These are phyloP conservation scores for Neonectria sp. DNA, from an alignment of 2,329 filamentous ascomycete genomes.

Conservation along the genomic window DNA sequence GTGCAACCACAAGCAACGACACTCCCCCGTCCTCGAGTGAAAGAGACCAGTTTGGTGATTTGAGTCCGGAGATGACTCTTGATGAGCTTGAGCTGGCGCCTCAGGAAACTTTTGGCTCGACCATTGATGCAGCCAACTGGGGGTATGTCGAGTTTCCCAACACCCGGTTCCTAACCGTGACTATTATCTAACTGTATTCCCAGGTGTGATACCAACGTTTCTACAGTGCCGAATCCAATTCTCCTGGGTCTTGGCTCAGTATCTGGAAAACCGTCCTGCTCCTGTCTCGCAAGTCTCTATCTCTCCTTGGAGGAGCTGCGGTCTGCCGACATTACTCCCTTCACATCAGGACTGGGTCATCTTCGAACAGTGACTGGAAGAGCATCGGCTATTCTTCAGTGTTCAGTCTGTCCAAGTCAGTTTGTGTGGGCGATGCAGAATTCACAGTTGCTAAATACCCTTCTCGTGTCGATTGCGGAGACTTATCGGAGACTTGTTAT, in stretches of 20 bases:
- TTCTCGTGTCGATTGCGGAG: conserved; percentile 44
- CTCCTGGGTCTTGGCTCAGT: conserved; percentile 25
- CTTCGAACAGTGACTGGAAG: conserved; percentile 37
- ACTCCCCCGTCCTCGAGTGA: conserved; percentile 28
- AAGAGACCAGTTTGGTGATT: conserved; percentile 25
- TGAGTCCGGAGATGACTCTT: conserved; percentile 26
- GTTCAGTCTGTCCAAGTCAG: conserved; percentile 40
- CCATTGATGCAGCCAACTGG: conserved; percentile 26
- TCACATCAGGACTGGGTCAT: conserved; percentile 34
- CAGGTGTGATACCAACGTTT: conserved; percentile 39
- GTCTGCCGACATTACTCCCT: conserved; percentile 36
- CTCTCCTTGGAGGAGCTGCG: conserved; percentile 45
- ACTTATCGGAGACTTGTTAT: conserved; percentile 42
- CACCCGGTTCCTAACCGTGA: background rate
- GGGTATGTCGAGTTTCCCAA: conserved; percentile 23
- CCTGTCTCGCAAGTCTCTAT: conserved; percentile 45
- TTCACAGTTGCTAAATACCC: conserved; percentile 43
- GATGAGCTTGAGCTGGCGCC: conserved; percentile 33
- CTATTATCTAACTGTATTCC: conserved; percentile 24
- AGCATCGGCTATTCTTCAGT: conserved; percentile 37
- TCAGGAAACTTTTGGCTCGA: conserved; percentile 26
- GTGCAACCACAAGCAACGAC: conserved; percentile 14
- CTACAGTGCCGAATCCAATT: conserved; percentile 20
- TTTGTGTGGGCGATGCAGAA: conserved; percentile 49
- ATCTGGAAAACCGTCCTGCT: conserved; percentile 35